Conservation (phyloP, 2,329 filamentous ascomycete species). For the Exophiala spinifera region DNA sequence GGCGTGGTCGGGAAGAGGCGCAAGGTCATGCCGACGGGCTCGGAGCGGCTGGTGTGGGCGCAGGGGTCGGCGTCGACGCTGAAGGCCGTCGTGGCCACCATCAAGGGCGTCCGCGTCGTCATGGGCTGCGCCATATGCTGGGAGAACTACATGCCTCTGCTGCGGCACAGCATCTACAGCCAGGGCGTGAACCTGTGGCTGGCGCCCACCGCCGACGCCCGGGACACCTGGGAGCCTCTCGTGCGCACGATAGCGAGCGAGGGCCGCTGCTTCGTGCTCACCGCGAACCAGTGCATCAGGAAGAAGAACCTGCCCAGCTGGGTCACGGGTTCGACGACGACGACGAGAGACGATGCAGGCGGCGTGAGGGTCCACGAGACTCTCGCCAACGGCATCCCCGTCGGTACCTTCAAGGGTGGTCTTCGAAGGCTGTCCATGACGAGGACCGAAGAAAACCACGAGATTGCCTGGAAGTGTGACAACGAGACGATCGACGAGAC, state of each 20-base stretch:
- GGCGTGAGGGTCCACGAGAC: background rate
- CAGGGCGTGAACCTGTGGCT: constrained; percentile 92
- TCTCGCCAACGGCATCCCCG: constrained; percentile 12
- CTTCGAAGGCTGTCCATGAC: constrained; percentile 33
- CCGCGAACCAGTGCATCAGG: constrained; percentile 76
- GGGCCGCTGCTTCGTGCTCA: constrained; percentile 80
- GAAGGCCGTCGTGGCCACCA: constrained; percentile 71
- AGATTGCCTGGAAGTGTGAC: constrained; percentile 45
- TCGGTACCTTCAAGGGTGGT: background rate
- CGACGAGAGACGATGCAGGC: constrained; percentile 7
- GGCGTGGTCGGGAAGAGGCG: constrained; percentile 80
- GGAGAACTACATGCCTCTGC: constrained; percentile 93
- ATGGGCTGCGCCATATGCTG: constrained; percentile 89
- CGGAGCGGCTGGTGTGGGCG: constrained; percentile 82
- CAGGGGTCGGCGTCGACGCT: constrained; percentile 78
- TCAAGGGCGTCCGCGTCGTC: constrained; percentile 75
- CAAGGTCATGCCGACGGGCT: constrained; percentile 89
- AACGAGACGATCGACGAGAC: constrained; percentile 23
- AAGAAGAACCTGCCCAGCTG: constrained; percentile 56
- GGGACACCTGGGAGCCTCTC: constrained; percentile 78
- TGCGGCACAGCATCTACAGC: constrained; percentile 77
- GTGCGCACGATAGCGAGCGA: constrained; percentile 80
- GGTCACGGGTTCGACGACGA: constrained; percentile 49
- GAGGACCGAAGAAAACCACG: constrained; percentile 42
- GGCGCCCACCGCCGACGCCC: constrained; percentile 80